These are phyloP conservation scores for Debaryomycetaceae sp. DNA, from an alignment of 1,139 yeast genomes.

Conservation along the genomic window DNA sequence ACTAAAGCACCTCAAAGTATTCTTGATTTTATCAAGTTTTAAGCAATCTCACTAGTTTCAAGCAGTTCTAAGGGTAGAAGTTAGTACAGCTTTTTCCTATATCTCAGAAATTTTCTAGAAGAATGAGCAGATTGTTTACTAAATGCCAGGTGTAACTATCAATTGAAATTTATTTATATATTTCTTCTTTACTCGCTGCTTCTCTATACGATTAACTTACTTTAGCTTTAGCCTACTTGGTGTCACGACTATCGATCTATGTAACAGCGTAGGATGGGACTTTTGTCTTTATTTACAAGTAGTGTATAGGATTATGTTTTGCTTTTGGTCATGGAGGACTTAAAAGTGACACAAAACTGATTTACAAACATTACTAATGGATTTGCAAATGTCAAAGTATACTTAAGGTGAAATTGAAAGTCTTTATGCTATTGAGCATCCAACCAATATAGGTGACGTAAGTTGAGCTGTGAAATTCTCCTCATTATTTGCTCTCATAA, in stretches of 20 bases:
- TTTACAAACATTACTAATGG: background rate
- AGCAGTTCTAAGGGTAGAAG: background rate
- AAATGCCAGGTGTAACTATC: no score
- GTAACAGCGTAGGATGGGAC: background rate
- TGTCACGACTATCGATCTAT: background rate
- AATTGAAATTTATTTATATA: no score
- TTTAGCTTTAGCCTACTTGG: background rate
- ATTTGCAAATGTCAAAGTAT: no score
- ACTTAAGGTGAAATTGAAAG: no score
- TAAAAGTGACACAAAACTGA: background rate
- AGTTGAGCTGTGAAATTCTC: no score
- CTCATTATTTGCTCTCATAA: no score
- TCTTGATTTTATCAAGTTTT: background rate
- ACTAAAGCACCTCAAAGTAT: background rate
- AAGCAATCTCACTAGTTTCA: background rate
- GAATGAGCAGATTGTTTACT: background rate
- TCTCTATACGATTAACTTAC: no score
- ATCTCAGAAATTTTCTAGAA: background rate
- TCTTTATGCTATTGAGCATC: no score
- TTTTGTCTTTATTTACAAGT: background rate
- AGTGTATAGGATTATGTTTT: background rate
- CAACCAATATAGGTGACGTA: no score
- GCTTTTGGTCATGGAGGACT: background rate
- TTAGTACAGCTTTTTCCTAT: background rate
- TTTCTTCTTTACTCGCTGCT: no score